Conservation (phyloP, 371 early-diverging fungal genomes). For the Actinomortierella wolfii region DNA sequence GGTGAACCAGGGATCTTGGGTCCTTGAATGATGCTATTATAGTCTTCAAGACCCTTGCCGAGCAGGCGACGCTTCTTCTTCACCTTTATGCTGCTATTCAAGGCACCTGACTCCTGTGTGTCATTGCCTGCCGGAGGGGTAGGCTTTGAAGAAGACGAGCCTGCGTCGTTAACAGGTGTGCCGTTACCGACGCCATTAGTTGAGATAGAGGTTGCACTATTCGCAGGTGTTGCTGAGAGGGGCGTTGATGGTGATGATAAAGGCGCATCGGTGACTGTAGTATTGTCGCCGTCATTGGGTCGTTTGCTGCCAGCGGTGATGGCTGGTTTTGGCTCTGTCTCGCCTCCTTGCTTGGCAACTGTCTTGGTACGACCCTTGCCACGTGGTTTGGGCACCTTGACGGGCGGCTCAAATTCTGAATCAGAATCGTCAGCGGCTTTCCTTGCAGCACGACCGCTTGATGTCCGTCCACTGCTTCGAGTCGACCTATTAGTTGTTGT, state of each 20-base stretch:
- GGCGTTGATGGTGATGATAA: not conserved
- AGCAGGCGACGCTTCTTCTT: constrained; percentile 43
- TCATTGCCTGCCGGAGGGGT: not conserved
- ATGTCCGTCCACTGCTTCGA: constrained; percentile 6
- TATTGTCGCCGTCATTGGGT: not conserved
- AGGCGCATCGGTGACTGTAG: too few relatives aligned
- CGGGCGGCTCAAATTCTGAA: constrained; percentile 28
- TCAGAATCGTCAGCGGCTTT: constrained; percentile 16
- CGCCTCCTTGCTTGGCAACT: not conserved
- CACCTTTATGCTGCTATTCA: constrained; percentile 6
- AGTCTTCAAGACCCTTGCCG: constrained; percentile 35
- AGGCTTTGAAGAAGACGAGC: not conserved
- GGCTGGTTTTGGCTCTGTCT: not conserved
- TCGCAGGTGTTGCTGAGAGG: not conserved
- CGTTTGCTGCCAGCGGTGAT: not conserved
- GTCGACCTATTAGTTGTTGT: constrained; percentile 5
- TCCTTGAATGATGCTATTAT: too few relatives aligned
- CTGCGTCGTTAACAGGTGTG: not conserved
- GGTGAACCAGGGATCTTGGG: too few relatives aligned
- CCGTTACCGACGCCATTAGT: not conserved
- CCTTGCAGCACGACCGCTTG: constrained; percentile 3
- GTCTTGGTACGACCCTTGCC: constrained; percentile 6
- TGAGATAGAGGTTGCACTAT: not conserved
- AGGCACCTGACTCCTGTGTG: not conserved
- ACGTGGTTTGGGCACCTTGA: constrained; percentile 10